A percentile compares a stretch with the other conserved stretches of the same genome.
Conservation (phyloP, 768 basidiomycete species). For the Brasilioporus rufonigricans region DNA sequence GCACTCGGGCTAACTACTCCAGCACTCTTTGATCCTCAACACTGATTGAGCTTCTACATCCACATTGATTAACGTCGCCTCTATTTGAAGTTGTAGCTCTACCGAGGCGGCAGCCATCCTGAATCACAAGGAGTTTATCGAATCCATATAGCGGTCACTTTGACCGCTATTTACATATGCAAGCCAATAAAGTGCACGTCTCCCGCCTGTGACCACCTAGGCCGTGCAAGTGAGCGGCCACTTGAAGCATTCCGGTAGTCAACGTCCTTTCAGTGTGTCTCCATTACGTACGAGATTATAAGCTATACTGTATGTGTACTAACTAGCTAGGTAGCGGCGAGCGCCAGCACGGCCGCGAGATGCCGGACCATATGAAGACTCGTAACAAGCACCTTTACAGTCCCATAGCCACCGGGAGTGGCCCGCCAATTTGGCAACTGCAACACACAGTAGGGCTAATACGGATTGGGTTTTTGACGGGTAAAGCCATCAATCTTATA, state of each 20-base stretch:
- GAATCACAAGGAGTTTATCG: too few relatives aligned
- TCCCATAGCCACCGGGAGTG: constrained; percentile 14
- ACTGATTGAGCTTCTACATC: background rate
- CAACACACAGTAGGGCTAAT: constrained; percentile 52
- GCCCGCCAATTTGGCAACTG: constrained; percentile 29
- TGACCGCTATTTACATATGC: background rate
- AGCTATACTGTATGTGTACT: constrained; percentile 17
- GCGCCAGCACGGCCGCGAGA: constrained; percentile 25
- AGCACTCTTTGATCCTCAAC: background rate
- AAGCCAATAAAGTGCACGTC: background rate
- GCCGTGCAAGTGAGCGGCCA: background rate
- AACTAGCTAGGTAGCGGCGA: constrained; percentile 6
- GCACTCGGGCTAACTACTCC: too few relatives aligned
- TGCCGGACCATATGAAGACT: background rate
- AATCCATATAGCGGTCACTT: too few relatives aligned
- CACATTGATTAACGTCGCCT: background rate
- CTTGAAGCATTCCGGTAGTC: background rate
- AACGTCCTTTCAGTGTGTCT: constrained; percentile 1
- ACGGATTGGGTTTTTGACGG: constrained; percentile 69
- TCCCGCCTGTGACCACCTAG: background rate
- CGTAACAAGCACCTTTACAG: constrained; percentile 9
- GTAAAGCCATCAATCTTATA: constrained; percentile 62
- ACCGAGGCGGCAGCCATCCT: too few relatives aligned
- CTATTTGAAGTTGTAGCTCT: too few relatives aligned
- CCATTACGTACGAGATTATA: constrained; percentile 26